Percentiles rank a stretch among this genome's conserved stretches.
phyloP scores from a whole-genome alignment of 768 basidiomycete genomes.

The Tephrocybe sp. region DNA sequence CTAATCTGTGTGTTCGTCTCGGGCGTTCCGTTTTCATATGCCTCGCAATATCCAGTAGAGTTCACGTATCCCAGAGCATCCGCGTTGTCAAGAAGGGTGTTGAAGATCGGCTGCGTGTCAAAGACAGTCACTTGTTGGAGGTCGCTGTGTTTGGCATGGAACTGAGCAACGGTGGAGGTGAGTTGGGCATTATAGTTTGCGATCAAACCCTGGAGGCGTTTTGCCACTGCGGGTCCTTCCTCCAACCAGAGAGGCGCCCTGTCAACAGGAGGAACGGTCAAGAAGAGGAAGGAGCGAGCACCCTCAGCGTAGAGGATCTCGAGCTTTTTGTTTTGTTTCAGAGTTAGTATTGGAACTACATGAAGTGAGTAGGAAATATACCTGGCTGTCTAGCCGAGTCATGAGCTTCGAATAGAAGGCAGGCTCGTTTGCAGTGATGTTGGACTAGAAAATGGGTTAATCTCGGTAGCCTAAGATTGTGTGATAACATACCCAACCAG shows the following conservation, averaged over 20 bases:
- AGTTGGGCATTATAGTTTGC: constrained; percentile 54
- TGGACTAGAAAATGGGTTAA: constrained; percentile 24
- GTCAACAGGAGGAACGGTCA: constrained; percentile 62
- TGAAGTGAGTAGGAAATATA: constrained; percentile 10
- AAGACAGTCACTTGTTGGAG: constrained; percentile 49
- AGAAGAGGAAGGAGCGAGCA: constrained; percentile 60
- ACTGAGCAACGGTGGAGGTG: constrained; percentile 31
- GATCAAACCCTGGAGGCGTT: constrained; percentile 35
- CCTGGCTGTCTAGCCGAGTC: constrained; percentile 33
- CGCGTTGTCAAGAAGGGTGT: constrained; percentile 53
- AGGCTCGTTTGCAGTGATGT: constrained; percentile 31
- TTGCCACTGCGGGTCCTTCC: constrained; percentile 37
- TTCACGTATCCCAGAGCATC: constrained; percentile 57
- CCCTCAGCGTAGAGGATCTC: constrained; percentile 48
- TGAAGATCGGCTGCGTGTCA: constrained; percentile 59
- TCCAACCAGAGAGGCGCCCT: constrained; percentile 47
- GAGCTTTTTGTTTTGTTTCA: constrained; percentile 35
- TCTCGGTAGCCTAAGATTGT: not conserved
- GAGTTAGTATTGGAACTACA: not conserved
- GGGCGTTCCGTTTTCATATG: constrained; percentile 61
- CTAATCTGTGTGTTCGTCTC: not conserved
- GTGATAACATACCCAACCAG: constrained; percentile 40
- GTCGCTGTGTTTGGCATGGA: constrained; percentile 40
- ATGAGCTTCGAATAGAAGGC: constrained; percentile 35
- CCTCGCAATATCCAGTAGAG: constrained; percentile 56